Conservation (phyloP, 352 stramenopile species). For the Thalassiosira sp. region DNA sequence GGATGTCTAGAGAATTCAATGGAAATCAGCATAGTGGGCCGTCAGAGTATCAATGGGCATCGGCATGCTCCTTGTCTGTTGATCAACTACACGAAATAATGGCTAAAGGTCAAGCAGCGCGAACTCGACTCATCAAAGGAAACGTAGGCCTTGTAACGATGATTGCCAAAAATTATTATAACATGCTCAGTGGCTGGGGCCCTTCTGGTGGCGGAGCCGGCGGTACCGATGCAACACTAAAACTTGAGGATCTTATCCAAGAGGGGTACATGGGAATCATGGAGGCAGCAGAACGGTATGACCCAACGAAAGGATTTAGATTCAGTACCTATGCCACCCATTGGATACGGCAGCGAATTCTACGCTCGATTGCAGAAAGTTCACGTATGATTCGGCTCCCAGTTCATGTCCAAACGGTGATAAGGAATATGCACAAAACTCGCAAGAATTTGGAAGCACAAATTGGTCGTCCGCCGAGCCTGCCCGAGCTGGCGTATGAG, state of each 20-base stretch:
- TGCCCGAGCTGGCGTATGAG: slow-evolving; percentile 69
- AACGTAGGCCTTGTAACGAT: slow-evolving; percentile 77
- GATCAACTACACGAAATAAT: slow-evolving; percentile 61
- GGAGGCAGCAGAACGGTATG: slow-evolving; percentile 78
- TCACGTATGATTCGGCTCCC: slow-evolving; percentile 77
- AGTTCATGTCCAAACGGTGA: slow-evolving; percentile 69
- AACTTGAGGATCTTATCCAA: slow-evolving; percentile 79
- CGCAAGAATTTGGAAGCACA: slow-evolving; percentile 54
- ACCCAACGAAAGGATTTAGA: slow-evolving; percentile 62
- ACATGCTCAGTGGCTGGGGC: slow-evolving; percentile 42
- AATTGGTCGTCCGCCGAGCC: slow-evolving; percentile 58
- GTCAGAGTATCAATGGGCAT: slow-evolving; percentile 59
- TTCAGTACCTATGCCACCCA: slow-evolving; percentile 81
- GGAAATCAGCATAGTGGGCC: slow-evolving; percentile 24
- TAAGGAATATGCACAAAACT: slow-evolving; percentile 70
- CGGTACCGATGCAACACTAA: slow-evolving; percentile 70
- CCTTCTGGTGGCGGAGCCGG: slow-evolving; percentile 37
- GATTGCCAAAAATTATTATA: slow-evolving; percentile 73
- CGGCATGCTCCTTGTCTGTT: slow-evolving; percentile 65
- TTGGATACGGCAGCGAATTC: slow-evolving; percentile 79
- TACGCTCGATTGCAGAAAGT: slow-evolving; percentile 66
- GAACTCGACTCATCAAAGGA: slow-evolving; percentile 57
- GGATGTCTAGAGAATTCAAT: slow-evolving; percentile 47
- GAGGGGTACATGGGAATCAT: slow-evolving; percentile 81
- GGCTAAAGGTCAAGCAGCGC: slow-evolving; percentile 61